Evolutionary conservation across 768 basidiomycete genomes (phyloP), one percentile per base, ranked within the genome.

Genomic region (Collybiopsis confluens): DNA sequence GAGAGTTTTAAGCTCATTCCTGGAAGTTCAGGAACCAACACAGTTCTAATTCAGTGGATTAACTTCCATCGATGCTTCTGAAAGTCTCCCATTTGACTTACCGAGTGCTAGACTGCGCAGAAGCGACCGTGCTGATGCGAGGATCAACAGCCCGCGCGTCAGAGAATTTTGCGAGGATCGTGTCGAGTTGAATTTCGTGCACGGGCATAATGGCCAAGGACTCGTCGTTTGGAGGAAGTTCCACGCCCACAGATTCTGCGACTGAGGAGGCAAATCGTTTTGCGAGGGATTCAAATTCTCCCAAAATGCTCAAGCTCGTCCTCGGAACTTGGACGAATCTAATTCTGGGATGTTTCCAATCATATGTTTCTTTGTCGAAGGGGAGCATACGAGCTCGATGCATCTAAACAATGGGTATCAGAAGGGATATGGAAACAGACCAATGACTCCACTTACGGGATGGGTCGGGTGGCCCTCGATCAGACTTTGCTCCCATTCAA

Each of bases 391-490:
- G 69, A 1, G 81, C 77, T 3, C 80, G 73, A 61, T 83, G 77
- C 81, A 82, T 82, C 80, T 82, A 42, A 45, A 36, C 35, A 56
- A 36, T 60, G 33, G 52, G 28, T 42, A 37, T 9, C 48, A 18
- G 1, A 43, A 43, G 20, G 42, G 42, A 21, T 26, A 23, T 8
- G 16, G 18, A 33, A 21, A 1, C 21, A 1, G 33, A 47, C 45
- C 20, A 24, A 38, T 47, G 20, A 18, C 40, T 13, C 24, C 6
- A 64, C 70, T 45, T 59, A 80, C 80, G 13, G 81, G 81, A 57
- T 83, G 81, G 1, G 80, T 82, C 21, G 81, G 81, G 63, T 83
- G 81, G 1, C 81, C 81, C 16, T 77, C 74, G 9, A 82, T 73
- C 16, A 83, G 69, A 58, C 79, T 79, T 60, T 83, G 81, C 59